Conservation (phyloP, 768 basidiomycete genomes). For the Pleurotus eryngii region DNA sequence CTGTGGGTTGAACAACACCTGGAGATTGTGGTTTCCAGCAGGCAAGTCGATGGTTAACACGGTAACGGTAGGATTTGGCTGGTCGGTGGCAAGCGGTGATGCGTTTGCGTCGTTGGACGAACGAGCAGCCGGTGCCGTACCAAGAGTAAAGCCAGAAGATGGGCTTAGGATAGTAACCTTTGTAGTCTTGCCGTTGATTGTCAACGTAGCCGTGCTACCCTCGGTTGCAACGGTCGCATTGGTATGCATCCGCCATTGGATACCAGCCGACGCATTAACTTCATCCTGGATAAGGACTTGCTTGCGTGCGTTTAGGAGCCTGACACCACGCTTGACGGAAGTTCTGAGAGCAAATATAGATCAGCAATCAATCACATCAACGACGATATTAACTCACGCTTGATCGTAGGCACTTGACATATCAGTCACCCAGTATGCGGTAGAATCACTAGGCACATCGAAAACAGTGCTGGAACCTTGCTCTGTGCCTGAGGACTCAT, state of each 20-base stretch:
- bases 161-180: constrained; percentile 64
- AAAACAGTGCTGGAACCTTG: constrained; percentile 89
- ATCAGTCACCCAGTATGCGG: constrained; percentile 80
- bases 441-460: constrained; percentile 57
- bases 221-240: constrained; percentile 72
- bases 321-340: constrained; percentile 81
- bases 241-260: constrained; percentile 95
- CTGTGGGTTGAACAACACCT: constrained; percentile 93
- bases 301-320: constrained; percentile 74
- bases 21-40: constrained; percentile 71
- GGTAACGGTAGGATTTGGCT: constrained; percentile 72
- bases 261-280: constrained; percentile 50
- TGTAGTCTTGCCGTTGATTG: constrained; percentile 66
- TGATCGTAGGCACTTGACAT: constrained; percentile 73
- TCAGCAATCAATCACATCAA: constrained; percentile 12
- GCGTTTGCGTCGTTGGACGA: constrained; percentile 47
- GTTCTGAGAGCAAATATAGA: constrained; percentile 34
- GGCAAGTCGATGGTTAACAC: constrained; percentile 73
- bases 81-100: constrained; percentile 61
- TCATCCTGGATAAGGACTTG: constrained; percentile 96
- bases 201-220: constrained; percentile 66
- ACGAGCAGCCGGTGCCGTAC: constrained; percentile 50
- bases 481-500: constrained; percentile 45
- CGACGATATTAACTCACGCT: constrained; percentile 45
- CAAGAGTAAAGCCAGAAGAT: constrained; percentile 65